phyloP scores from a whole-genome alignment of 306 rosid species.

The Crotalaria pallida region DNA sequence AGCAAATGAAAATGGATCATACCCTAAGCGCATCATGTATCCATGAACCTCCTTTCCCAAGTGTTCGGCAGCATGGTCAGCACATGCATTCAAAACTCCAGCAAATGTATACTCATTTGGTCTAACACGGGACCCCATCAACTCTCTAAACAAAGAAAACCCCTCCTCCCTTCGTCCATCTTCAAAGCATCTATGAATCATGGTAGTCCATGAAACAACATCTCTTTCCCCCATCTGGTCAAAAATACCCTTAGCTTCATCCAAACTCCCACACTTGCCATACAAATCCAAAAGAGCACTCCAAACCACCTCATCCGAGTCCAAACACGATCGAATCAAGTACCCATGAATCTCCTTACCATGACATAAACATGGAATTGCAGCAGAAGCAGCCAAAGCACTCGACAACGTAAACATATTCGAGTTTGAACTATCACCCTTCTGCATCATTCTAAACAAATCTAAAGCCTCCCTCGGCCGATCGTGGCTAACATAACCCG shows the following conservation, averaged over 20 bases:
- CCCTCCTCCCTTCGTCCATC: slow-evolving; percentile 64
- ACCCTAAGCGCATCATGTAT: slow-evolving; percentile 51
- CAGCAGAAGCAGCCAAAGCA: slow-evolving; percentile 56
- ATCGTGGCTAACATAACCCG: slow-evolving; percentile 40
- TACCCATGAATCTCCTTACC: slow-evolving; percentile 75
- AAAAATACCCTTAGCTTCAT: slow-evolving; percentile 54
- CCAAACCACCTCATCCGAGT: slow-evolving; percentile 61
- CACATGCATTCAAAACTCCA: slow-evolving; percentile 59
- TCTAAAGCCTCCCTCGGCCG: slow-evolving; percentile 46
- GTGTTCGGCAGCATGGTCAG: slow-evolving; percentile 50
- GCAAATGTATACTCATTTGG: slow-evolving; percentile 70
- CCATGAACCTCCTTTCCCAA: slow-evolving; percentile 58
- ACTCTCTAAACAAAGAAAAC: slow-evolving; percentile 43
- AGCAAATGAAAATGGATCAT: slow-evolving; percentile 45
- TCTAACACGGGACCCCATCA: slow-evolving; percentile 36
- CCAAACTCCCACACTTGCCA: slow-evolving; percentile 64
- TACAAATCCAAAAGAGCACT: slow-evolving; percentile 56
- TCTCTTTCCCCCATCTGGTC: slow-evolving; percentile 44
- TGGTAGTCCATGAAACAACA: slow-evolving; percentile 58
- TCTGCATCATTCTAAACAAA: slow-evolving; percentile 53
- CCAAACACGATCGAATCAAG: slow-evolving; percentile 42
- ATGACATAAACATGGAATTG: slow-evolving; percentile 31
- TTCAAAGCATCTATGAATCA: slow-evolving; percentile 56
- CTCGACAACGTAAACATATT: slow-evolving; percentile 48
- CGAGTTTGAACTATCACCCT: slow-evolving; percentile 30